phyloP scores from a whole-genome alignment of 768 basidiomycete genomes.

The Agaricus subrufescens region DNA sequence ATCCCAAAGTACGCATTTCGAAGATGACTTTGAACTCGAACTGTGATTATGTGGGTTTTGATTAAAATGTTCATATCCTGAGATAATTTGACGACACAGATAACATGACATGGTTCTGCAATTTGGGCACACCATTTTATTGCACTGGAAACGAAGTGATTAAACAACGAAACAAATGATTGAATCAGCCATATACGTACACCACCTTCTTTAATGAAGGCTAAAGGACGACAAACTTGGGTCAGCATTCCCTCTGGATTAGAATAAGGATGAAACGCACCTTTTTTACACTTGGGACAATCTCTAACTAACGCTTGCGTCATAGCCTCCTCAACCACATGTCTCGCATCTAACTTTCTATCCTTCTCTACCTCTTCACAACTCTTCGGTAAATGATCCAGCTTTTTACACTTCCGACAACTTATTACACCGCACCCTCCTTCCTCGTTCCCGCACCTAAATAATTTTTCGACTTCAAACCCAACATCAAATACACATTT shows the following conservation, averaged over 20 bases:
- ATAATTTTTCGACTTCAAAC: conserved; percentile 58
- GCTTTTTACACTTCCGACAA: conserved; percentile 75
- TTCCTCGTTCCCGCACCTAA: conserved; percentile 48
- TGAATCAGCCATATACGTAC: conserved; percentile 35
- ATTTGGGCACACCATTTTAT: conserved; percentile 83
- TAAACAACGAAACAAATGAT: not conserved
- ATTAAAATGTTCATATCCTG: conserved; percentile 74
- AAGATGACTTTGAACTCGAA: conserved; percentile 17
- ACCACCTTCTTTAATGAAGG: conserved; percentile 75
- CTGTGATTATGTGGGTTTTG: conserved; percentile 24
- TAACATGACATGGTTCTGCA: conserved; percentile 81
- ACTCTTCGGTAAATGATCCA: conserved; percentile 80
- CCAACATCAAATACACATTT: conserved; percentile 67
- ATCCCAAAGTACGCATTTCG: conserved; percentile 68
- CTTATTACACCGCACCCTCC: conserved; percentile 74
- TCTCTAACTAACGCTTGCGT: conserved; percentile 81
- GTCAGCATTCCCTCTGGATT: not conserved
- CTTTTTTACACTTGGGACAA: conserved; percentile 83
- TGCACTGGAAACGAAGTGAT: conserved; percentile 53
- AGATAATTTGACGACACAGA: conserved; percentile 69
- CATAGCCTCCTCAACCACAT: conserved; percentile 91
- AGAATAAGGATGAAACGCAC: conserved; percentile 30
- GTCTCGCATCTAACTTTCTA: conserved; percentile 66
- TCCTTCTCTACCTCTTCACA: conserved; percentile 81
- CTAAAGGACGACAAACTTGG: conserved; percentile 27